phyloP scores from a whole-genome alignment of 2,329 filamentous ascomycete species.

The Trichoderma semiorbis region DNA sequence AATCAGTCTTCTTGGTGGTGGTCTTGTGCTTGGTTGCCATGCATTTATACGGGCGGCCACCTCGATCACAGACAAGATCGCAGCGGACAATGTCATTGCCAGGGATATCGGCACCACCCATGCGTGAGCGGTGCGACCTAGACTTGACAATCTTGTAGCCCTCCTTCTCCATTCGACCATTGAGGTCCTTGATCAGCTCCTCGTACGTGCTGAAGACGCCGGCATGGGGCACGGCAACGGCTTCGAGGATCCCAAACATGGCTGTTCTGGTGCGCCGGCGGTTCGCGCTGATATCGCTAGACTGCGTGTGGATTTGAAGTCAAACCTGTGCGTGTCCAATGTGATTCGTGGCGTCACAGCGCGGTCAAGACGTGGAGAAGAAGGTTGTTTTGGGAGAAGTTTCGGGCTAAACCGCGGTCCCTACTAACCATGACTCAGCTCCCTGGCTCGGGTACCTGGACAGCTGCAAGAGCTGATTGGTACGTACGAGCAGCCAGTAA shows the following conservation, averaged over 20 bases:
- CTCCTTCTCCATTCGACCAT: constrained; percentile 41
- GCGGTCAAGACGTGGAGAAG: constrained; percentile 17
- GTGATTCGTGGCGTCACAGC: constrained; percentile 17
- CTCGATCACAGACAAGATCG: constrained; percentile 45
- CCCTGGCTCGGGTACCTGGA: background rate
- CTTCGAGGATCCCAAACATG: constrained; percentile 43
- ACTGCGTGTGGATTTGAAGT: constrained; percentile 23
- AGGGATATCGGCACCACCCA: constrained; percentile 39
- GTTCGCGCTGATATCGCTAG: constrained; percentile 16
- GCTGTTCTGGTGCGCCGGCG: background rate
- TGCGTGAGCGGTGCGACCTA: constrained; percentile 41
- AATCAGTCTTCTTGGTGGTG: constrained; percentile 45
- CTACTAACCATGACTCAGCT: constrained; percentile 10
- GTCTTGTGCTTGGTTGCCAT: constrained; percentile 45
- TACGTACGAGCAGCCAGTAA: background rate
- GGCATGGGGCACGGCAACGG: constrained; percentile 36
- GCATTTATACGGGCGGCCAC: constrained; percentile 42
- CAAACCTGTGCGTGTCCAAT: constrained; percentile 21
- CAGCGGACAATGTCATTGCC: constrained; percentile 43
- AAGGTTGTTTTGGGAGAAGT: constrained; percentile 16
- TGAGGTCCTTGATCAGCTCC: constrained; percentile 40
- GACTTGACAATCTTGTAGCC: constrained; percentile 47
- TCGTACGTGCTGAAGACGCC: constrained; percentile 40
- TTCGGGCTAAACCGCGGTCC: constrained; percentile 24
- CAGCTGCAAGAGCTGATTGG: background rate